phyloP scores from a whole-genome alignment of 2,329 filamentous ascomycete species.

The Fusarium sp. region DNA sequence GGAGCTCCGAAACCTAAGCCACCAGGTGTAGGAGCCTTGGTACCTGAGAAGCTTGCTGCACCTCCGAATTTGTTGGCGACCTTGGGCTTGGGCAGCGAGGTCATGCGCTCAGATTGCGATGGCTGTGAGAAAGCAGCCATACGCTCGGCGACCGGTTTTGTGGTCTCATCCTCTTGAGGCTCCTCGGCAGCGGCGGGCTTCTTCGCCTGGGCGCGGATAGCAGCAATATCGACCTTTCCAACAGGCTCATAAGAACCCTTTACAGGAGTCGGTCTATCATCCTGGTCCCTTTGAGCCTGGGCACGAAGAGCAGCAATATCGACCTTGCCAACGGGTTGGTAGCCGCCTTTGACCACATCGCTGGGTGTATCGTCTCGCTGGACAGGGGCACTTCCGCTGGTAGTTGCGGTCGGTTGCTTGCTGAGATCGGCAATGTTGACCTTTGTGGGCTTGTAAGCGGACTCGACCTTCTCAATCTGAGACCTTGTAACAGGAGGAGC shows the following conservation, averaged over 20 bases:
- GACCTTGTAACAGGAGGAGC: conserved; percentile 90
- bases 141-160: conserved; percentile 76
- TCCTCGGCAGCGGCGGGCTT: conserved; percentile 61
- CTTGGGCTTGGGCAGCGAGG: conserved; percentile 92
- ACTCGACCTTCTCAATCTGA: conserved; percentile 88
- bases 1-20: conserved; percentile 72
- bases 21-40: conserved; percentile 85
- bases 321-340: conserved; percentile 96
- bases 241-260: conserved; percentile 96
- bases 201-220: conserved; percentile 86
- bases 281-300: conserved; percentile 74
- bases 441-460: conserved; percentile 94
- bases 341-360: conserved; percentile 84
- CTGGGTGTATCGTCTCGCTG: conserved; percentile 56
- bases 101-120: conserved; percentile 79
- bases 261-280: conserved; percentile 84
- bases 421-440: conserved; percentile 91
- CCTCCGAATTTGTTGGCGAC: conserved; percentile 88
- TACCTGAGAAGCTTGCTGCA: conserved; percentile 80
- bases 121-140: conserved; percentile 75
- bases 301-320: conserved; percentile 91
- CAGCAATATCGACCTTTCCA: conserved; percentile 96
- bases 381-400: conserved; percentile 65
- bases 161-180: conserved; percentile 52
- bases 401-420: conserved; percentile 75